A percentile compares a stretch with the other conserved stretches of the same genome.
These are phyloP conservation scores for Ustilago cynodontis DNA, from an alignment of 1,284 basidiomycete species.

Conservation along the genomic window DNA sequence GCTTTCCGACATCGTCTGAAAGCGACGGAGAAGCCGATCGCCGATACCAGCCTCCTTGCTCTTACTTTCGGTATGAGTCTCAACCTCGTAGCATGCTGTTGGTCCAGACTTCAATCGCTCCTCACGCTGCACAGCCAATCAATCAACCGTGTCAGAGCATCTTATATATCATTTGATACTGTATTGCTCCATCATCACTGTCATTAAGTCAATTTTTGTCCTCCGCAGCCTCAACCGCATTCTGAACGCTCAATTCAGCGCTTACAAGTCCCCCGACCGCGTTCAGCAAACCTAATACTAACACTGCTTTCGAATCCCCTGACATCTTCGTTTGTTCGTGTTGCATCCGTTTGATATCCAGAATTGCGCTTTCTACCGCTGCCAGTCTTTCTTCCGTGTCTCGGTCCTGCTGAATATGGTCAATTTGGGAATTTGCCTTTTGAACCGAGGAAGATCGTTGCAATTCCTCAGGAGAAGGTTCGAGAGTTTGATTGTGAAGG, in stretches of 20 bases:
- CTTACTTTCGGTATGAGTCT: too few species aligned
- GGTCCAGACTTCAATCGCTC: neutral
- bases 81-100: too few species aligned
- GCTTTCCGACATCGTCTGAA: too few species aligned
- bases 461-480: too few species aligned
- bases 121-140: neutral
- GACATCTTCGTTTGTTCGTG: constrained; percentile 6
- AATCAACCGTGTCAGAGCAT: neutral
- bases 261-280: neutral
- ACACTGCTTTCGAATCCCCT: constrained; percentile 5
- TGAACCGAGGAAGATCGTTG: neutral
- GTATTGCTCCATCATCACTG: too few species aligned
- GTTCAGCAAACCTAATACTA: neutral
- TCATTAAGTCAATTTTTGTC: neutral
- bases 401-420: neutral
- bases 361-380: constrained; percentile 4
- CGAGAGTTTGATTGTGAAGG: neutral
- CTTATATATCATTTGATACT: too few species aligned
- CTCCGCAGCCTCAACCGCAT: constrained; percentile 10
- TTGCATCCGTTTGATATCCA: constrained; percentile 16
- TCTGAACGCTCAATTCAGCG: constrained; percentile 17
- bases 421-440: neutral
- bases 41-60: too few species aligned
- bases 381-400: neutral
- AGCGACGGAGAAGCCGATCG: too few species aligned